Conservation (phyloP, 2,329 filamentous ascomycete genomes). For the Lanzia echinophila region DNA sequence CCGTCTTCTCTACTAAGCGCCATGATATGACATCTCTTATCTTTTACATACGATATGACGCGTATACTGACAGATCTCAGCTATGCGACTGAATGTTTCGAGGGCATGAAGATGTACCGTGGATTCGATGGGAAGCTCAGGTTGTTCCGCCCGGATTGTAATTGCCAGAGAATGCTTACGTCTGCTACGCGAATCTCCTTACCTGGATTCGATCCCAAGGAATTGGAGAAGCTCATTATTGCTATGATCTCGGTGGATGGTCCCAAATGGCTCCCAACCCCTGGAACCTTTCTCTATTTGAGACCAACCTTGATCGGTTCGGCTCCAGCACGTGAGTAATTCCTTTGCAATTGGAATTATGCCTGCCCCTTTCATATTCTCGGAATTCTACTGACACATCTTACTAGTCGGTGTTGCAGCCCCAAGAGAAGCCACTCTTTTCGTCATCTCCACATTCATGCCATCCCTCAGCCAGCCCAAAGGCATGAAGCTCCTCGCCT, state of each 20-base stretch:
- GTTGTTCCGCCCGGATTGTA: slow-evolving; percentile 55
- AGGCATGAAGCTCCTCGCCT: slow-evolving; percentile 71
- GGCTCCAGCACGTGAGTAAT: slow-evolving; percentile 49
- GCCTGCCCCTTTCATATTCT: not conserved
- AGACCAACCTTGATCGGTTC: slow-evolving; percentile 77
- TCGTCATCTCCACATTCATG: slow-evolving; percentile 66
- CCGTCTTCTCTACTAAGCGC: too few relatives aligned
- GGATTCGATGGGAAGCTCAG: slow-evolving; percentile 60
- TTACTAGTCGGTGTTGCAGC: slow-evolving; percentile 62
- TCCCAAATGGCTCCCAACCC: slow-evolving; percentile 69
- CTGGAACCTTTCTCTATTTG: slow-evolving; percentile 73
- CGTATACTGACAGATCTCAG: not conserved
- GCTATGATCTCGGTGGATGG: slow-evolving; percentile 68
- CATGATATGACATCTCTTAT: too few relatives aligned
- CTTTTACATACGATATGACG: not conserved
- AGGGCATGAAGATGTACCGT: slow-evolving; percentile 78
- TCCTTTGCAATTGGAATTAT: not conserved
- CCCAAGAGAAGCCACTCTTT: slow-evolving; percentile 80
- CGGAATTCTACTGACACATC: not conserved
- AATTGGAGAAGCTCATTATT: slow-evolving; percentile 68
- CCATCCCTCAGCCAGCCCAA: slow-evolving; percentile 45
- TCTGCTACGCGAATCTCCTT: slow-evolving; percentile 63
- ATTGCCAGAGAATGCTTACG: slow-evolving; percentile 44
- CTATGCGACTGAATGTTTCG: slow-evolving; percentile 87
- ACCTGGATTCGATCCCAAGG: slow-evolving; percentile 62